These are phyloP conservation scores for Diacronema lutheri DNA, from an alignment of 78 protist genomes.

Conservation along the genomic window DNA sequence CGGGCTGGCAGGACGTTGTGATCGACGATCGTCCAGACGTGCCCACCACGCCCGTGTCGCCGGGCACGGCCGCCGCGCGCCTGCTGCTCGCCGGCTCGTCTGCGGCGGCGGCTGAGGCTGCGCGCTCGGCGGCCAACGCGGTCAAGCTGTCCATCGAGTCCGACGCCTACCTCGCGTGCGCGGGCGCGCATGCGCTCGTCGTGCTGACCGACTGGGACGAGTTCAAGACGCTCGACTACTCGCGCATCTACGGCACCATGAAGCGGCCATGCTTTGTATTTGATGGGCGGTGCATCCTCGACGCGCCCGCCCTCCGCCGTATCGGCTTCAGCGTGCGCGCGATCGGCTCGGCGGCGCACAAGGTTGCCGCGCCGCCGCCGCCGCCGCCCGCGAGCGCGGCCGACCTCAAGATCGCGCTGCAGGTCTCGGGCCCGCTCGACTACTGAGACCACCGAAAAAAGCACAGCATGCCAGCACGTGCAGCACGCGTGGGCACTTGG, in stretches of 20 bases:
- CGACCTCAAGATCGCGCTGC: too few relatives aligned
- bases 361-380: too few relatives aligned
- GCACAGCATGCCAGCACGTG: too few relatives aligned
- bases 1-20: too few relatives aligned
- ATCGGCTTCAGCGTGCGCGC: conserved; percentile 75
- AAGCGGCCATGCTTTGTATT: conserved; percentile 82
- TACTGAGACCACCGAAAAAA: too few relatives aligned
- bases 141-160: conserved; percentile 76
- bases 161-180: conserved; percentile 74
- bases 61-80: conserved; percentile 61
- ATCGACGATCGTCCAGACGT: too few relatives aligned
- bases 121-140: too few relatives aligned
- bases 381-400: too few relatives aligned
- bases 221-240: conserved; percentile 68
- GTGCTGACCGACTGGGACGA: conserved; percentile 95
- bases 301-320: conserved; percentile 29
- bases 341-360: conserved; percentile 47
- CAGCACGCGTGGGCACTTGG: too few relatives aligned
- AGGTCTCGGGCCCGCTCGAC: too few relatives aligned
- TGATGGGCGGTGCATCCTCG: conserved; percentile 82
- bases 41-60: conserved; percentile 57
- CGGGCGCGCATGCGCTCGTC: conserved; percentile 79
- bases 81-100: conserved; percentile 77
- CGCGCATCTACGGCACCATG: conserved; percentile 15
- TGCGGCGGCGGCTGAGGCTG: too few relatives aligned